These are phyloP conservation scores for Quercus cerris DNA, from an alignment of 306 rosid species.

Conservation along the genomic window DNA sequence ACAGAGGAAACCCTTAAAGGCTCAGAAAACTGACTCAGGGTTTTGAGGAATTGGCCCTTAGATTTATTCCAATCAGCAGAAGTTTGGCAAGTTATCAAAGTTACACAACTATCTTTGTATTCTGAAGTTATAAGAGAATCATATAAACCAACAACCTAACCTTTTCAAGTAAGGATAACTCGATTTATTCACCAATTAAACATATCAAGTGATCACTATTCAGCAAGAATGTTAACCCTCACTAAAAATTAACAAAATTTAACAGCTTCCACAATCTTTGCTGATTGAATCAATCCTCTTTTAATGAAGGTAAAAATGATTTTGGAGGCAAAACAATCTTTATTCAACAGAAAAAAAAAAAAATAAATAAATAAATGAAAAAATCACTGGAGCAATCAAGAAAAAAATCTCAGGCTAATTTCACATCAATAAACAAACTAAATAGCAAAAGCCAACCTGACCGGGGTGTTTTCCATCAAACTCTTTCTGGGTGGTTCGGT, in stretches of 20 bases:
- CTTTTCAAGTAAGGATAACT: not conserved
- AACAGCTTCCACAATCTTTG: not conserved
- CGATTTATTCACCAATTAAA: not conserved
- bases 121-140: not conserved
- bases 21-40: too few species aligned
- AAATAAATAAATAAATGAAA: not conserved
- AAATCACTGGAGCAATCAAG: not conserved
- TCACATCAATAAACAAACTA: not conserved
- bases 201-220: not conserved
- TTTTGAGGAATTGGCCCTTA: too few species aligned
- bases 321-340: not conserved
- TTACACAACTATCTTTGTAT: not conserved
- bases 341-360: not conserved
- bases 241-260: not conserved
- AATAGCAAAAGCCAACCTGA: conserved; percentile 50
- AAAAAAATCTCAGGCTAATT: not conserved
- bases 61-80: too few species aligned
- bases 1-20: too few species aligned
- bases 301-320: not conserved
- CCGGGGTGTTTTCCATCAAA: conserved; percentile 96
- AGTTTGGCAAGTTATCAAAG: not conserved
- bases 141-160: not conserved
- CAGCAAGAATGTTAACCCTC: not conserved
- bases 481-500: conserved; percentile 73
- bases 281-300: not conserved